Evolutionary conservation across 208 protist species (phyloP).

Genomic region (Acanthamoeba royreba): DNA sequence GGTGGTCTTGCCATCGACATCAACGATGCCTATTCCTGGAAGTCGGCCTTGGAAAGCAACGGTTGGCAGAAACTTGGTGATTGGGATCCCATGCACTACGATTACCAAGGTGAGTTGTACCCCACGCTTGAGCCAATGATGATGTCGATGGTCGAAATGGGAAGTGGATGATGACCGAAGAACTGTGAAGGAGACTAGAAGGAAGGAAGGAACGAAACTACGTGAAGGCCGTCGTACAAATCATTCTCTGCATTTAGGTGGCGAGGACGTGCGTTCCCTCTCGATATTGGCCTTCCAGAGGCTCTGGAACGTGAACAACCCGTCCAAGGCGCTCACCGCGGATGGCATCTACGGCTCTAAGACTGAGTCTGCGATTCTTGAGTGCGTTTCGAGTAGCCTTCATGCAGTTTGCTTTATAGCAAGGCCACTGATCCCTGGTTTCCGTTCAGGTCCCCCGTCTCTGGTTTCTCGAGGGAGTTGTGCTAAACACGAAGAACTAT

Average conservation of each 20-base stretch:
- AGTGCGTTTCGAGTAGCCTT: not conserved
- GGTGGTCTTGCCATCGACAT: not conserved
- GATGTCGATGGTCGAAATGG: not conserved
- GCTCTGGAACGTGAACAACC: not conserved
- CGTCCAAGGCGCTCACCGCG: not conserved
- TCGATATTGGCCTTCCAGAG: not conserved
- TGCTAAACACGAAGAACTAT: not conserved
- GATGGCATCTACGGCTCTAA: not conserved
- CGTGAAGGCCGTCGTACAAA: not conserved
- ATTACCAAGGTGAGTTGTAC: not conserved
- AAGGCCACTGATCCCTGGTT: not conserved
- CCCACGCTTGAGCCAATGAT: not conserved
- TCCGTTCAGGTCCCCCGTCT: not conserved
- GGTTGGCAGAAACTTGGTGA: not conserved
- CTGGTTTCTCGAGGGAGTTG: not conserved
- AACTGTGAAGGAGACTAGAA: not conserved
- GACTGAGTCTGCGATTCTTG: not conserved
- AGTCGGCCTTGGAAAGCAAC: not conserved
- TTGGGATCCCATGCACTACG: constrained; percentile 3
- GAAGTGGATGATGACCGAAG: not conserved
- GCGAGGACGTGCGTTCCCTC: not conserved
- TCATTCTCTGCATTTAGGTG: not conserved
- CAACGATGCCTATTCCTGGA: not conserved
- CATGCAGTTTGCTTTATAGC: not conserved
- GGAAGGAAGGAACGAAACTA: not conserved